phyloP scores from a whole-genome alignment of 2,329 filamentous ascomycete genomes.

The Cladosporium oxysporum region DNA sequence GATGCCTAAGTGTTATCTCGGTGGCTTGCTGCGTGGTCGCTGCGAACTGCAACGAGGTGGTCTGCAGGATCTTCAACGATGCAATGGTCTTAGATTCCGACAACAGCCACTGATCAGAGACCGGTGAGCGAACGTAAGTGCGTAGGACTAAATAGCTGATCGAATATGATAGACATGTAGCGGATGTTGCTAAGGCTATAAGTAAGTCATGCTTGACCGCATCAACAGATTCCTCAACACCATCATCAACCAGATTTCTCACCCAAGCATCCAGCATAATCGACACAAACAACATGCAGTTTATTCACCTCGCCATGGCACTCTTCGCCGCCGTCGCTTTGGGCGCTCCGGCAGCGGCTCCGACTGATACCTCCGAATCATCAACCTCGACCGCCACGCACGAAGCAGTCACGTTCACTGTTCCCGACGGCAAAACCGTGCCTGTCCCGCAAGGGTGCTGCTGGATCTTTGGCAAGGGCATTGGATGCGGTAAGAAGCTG shows the following conservation, averaged over 20 bases:
- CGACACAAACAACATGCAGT: neutral
- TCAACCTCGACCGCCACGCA: neutral
- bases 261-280: neutral
- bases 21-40: neutral
- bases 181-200: neutral
- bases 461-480: neutral
- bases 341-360: neutral
- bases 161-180: neutral
- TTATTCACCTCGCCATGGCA: neutral
- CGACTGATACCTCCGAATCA: neutral
- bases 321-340: neutral
- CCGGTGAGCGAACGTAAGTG: neutral
- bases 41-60: neutral
- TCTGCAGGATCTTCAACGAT: neutral
- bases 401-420: neutral
- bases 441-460: neutral
- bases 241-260: neutral
- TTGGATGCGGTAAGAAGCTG: neutral
- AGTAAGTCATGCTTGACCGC: neutral
- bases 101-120: neutral
- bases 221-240: neutral
- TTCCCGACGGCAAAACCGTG: neutral
- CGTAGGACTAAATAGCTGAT: too few relatives aligned
- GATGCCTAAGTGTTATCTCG: neutral
- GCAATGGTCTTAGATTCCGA: neutral